phyloP scores from a whole-genome alignment of 345 rosid genomes.

The Linum usitatissimum region DNA sequence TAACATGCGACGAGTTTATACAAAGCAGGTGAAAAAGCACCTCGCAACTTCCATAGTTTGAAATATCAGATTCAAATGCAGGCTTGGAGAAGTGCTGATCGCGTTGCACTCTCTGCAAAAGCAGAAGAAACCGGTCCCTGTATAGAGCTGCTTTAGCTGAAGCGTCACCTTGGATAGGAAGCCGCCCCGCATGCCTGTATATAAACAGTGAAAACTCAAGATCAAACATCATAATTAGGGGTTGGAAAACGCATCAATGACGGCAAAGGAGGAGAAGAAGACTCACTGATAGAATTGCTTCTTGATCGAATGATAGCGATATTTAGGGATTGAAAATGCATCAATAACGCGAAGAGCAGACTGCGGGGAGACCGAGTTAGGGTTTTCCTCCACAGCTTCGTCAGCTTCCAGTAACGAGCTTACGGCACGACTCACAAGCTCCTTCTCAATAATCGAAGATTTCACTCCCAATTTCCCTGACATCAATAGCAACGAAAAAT shows the following conservation, averaged over 20 bases:
- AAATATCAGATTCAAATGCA: slow-evolving; percentile 53
- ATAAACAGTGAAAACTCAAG: background rate
- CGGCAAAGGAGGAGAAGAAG: background rate
- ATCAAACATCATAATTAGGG: background rate
- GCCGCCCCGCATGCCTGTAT: slow-evolving; percentile 43
- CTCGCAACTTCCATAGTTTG: slow-evolving; percentile 59
- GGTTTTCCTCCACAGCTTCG: slow-evolving; percentile 43
- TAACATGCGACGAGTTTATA: background rate
- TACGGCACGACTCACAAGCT: slow-evolving; percentile 44
- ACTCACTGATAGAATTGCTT: slow-evolving; percentile 68
- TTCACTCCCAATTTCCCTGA: slow-evolving; percentile 32
- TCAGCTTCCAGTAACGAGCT: slow-evolving; percentile 53
- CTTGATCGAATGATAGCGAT: slow-evolving; percentile 57
- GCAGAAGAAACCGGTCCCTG: slow-evolving; percentile 63
- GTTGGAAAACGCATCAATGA: background rate
- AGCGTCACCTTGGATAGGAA: slow-evolving; percentile 72
- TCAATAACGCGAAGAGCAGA: slow-evolving; percentile 52
- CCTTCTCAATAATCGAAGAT: slow-evolving; percentile 60
- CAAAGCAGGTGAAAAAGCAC: slow-evolving; percentile 21
- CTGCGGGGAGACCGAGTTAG: slow-evolving; percentile 19
- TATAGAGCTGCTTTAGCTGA: slow-evolving; percentile 60
- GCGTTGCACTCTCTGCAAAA: slow-evolving; percentile 74
- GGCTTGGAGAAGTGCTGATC: slow-evolving; percentile 67
- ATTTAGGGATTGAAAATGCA: slow-evolving; percentile 73
- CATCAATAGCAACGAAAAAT: background rate